These are phyloP conservation scores for Sclerotiophoma versabilis DNA, from an alignment of 2,329 filamentous ascomycete species.

Conservation along the genomic window DNA sequence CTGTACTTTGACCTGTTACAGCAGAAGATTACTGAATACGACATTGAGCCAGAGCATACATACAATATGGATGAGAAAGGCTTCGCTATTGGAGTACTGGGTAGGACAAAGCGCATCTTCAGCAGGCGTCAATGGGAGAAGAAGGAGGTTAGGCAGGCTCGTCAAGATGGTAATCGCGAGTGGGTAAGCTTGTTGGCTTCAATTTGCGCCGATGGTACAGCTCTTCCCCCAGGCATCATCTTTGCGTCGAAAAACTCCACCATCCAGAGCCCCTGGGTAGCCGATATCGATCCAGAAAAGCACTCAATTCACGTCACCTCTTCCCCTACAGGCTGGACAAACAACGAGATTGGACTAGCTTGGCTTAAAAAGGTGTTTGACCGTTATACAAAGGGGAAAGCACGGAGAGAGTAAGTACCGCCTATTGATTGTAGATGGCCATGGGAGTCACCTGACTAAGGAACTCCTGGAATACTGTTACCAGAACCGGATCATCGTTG, in stretches of 20 bases:
- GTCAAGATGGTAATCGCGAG: too few species aligned
- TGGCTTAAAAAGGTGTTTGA: background rate
- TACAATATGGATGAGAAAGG: background rate
- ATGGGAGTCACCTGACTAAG: constrained; percentile 35
- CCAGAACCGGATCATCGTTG: constrained; percentile 41
- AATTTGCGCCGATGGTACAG: too few species aligned
- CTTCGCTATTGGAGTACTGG: too few species aligned
- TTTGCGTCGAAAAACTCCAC: constrained; percentile 11
- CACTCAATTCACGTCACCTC: constrained; percentile 8
- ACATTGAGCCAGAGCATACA: background rate
- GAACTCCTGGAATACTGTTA: constrained; percentile 47
- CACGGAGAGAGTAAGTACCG: background rate
- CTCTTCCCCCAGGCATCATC: too few species aligned
- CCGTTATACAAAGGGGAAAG: background rate
- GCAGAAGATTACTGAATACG: background rate
- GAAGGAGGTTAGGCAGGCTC: background rate
- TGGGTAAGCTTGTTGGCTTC: too few species aligned
- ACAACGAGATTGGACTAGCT: constrained; percentile 14
- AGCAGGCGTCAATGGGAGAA: too few species aligned
- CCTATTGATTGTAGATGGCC: constrained; percentile 17
- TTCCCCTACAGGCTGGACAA: constrained; percentile 22
- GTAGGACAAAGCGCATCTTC: too few species aligned
- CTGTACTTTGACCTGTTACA: background rate
- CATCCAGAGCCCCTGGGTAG: constrained; percentile 4
- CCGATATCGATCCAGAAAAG: constrained; percentile 1